Percentiles rank a stretch among this genome's conserved stretches.
phyloP scores from a whole-genome alignment of 345 rosid species.

The Conringia planisiliqua region DNA sequence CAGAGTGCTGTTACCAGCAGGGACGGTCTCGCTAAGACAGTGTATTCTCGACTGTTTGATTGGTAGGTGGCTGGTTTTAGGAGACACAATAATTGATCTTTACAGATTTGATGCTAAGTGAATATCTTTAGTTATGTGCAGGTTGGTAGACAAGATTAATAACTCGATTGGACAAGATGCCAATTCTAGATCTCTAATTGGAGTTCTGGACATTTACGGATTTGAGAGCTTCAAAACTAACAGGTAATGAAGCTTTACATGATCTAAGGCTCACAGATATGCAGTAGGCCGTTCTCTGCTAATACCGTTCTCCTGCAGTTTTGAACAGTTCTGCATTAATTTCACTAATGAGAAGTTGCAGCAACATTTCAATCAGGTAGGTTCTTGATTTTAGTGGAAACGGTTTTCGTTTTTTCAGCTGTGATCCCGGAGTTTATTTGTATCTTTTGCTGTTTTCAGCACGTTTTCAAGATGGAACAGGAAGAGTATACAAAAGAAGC shows the following conservation, averaged over 20 bases:
- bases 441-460: not conserved
- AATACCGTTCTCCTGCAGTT: not conserved
- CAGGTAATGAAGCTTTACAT: not conserved
- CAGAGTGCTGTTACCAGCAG: not conserved
- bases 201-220: conserved; percentile 9
- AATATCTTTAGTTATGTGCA: not conserved
- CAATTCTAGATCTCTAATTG: not conserved
- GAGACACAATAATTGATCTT: not conserved
- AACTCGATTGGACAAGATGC: conserved; percentile 1
- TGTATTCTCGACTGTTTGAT: conserved; percentile 3
- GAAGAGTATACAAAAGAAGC: conserved; percentile 9
- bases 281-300: not conserved
- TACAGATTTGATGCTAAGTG: not conserved
- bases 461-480: conserved; percentile 12
- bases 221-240: conserved; percentile 3
- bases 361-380: conserved; percentile 11
- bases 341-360: conserved; percentile 17
- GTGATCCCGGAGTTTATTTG: not conserved
- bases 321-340: conserved; percentile 11
- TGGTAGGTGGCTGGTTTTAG: not conserved
- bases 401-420: not conserved
- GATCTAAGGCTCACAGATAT: not conserved
- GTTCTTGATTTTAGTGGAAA: not conserved
- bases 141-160: not conserved
- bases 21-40: not conserved